These are phyloP conservation scores for Hanseniaspora valbyensis DNA, from an alignment of 805 yeast genomes.

Conservation along the genomic window DNA sequence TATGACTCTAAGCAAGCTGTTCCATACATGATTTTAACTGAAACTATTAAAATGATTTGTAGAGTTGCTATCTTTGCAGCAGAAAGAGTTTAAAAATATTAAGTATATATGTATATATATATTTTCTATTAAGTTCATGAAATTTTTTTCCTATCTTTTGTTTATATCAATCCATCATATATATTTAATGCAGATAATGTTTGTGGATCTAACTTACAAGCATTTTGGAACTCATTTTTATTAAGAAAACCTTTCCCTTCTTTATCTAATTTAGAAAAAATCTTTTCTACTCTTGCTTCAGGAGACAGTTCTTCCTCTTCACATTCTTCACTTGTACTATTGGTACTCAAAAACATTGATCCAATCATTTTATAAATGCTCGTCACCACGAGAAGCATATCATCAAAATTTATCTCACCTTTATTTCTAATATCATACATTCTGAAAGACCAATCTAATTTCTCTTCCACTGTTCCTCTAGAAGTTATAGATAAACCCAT, in stretches of 20 bases:
- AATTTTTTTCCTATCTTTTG: background rate
- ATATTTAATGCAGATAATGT: conserved; percentile 65
- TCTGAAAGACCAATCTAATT: conserved; percentile 79
- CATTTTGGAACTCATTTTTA: conserved; percentile 74
- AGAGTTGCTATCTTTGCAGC: conserved; percentile 86
- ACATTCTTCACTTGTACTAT: background rate
- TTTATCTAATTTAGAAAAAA: conserved; percentile 64
- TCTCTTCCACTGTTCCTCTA: conserved; percentile 75
- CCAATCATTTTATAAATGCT: conserved; percentile 95
- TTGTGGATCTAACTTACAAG: conserved; percentile 67
- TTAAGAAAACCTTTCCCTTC: conserved; percentile 58
- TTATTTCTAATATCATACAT: conserved; percentile 74
- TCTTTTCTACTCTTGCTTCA: conserved; percentile 70
- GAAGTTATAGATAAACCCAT: conserved; percentile 77
- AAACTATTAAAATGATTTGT: conserved; percentile 72
- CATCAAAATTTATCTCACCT: conserved; percentile 65
- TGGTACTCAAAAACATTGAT: conserved; percentile 49
- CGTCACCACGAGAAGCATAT: conserved; percentile 65
- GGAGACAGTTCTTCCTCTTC: conserved; percentile 53
- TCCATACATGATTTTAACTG: conserved; percentile 82
- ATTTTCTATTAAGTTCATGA: background rate
- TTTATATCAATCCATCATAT: conserved; percentile 65
- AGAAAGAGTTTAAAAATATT: conserved; percentile 54
- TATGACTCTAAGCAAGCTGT: conserved; percentile 88
- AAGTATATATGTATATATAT: background rate